Base-by-base conservation (phyloP, 2,329 filamentous ascomycete species). In the Claviceps capensis region DNA sequence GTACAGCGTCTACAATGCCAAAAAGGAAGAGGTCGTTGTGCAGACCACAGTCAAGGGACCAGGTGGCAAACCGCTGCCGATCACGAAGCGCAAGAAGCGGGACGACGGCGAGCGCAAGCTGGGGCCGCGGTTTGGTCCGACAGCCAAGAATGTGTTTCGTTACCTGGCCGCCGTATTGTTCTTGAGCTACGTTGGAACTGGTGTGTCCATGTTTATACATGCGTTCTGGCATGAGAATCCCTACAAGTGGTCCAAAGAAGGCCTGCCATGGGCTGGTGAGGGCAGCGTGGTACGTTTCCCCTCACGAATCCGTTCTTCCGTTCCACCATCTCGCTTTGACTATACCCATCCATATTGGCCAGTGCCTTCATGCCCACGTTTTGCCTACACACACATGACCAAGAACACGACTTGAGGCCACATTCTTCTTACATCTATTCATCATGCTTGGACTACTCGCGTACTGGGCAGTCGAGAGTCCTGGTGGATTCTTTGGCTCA, bases 31-130 rank as follows among this genome's bases (percentile, higher is more conserved):
- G 40, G 69, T 73, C 56, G 62, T 71, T 38, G 63, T 72, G 22
- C 65, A 67, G 50, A 76, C 73, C 22, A 72, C 67, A 36, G 67
- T 78, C 57, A 82, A 76, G 50, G 90, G 90, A n/a, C 89, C 90
- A 1, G 90, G 88, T 52, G 91, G 90, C 58, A 90, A 94, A 66
- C 88, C 88, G 37, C 73, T 96, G 51, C 89, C 88, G n/a, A 65
- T 73, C 48, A 78, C 75, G 54, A 85, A 82, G 63, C 80, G 72
- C 53, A 72, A 72, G 64, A 69, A 73, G 69, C 65, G 76, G 64
- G 63, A 68, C 66, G 58, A 72, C 69, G 66, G 70, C 67, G 61
- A 72, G 68, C 63, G 69, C 47, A 68, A 69, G 56, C 64, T 69
- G 50, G 65, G 67, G 17, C 73, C 64, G 30, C 75, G 81, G 58